These are phyloP conservation scores for Comarum palustre DNA, from an alignment of 306 rosid genomes.

Conservation along the genomic window DNA sequence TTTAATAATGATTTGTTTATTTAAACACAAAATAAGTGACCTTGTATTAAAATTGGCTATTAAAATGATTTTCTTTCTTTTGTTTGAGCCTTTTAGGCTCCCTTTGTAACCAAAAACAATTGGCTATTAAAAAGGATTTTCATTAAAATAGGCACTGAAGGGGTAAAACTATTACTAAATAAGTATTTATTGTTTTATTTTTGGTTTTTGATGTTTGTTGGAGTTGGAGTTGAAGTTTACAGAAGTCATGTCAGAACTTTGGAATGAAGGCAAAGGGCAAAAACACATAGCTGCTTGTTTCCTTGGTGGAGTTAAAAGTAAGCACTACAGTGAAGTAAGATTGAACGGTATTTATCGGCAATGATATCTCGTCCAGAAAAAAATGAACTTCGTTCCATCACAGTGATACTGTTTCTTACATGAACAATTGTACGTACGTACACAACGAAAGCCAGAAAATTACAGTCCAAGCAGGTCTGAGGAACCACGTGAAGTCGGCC, in stretches of 20 bases:
- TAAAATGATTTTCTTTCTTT: too few species aligned
- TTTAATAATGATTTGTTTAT: too few species aligned
- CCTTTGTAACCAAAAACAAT: too few species aligned
- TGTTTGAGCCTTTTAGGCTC: too few species aligned
- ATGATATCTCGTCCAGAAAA: background rate
- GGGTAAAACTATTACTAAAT: too few species aligned
- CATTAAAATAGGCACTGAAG: too few species aligned
- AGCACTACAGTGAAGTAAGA: background rate
- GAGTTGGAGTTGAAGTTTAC: too few species aligned
- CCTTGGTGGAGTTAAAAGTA: background rate
- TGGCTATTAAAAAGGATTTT: too few species aligned
- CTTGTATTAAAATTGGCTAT: too few species aligned
- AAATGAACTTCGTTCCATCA: background rate
- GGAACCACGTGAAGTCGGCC: conserved; percentile 3
- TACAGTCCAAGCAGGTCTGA: background rate
- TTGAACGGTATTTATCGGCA: background rate
- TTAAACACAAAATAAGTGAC: too few species aligned
- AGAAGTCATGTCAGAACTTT: background rate
- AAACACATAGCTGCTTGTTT: background rate
- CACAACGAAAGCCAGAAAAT: background rate
- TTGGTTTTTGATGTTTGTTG: too few species aligned
- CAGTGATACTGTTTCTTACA: background rate
- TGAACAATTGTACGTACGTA: background rate
- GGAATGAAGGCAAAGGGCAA: background rate
- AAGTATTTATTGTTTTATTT: too few species aligned